Percentiles rank a stretch among this genome's conserved stretches.
Evolutionary conservation across 2,329 filamentous ascomycete genomes (phyloP).

Genomic region (Aspergillus niger): DNA sequence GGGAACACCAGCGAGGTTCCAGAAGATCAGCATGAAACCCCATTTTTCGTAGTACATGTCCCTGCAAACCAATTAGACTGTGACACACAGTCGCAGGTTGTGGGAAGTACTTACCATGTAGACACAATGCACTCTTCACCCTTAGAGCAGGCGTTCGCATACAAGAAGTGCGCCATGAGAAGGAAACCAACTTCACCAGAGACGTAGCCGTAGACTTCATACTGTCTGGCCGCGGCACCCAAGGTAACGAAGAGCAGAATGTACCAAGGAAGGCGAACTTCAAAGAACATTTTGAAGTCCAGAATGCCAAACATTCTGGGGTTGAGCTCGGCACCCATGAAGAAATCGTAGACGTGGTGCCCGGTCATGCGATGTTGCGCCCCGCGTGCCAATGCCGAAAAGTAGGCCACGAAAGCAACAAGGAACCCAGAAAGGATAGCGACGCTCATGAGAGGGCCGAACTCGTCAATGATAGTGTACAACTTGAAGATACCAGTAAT

Average conservation of each 20-base stretch:
- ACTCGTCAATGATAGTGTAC: conserved; percentile 92
- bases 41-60: conserved; percentile 98
- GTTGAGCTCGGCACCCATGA: conserved; percentile 87
- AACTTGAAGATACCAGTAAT: conserved; percentile 82
- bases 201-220: conserved; percentile 81
- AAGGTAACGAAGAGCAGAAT: conserved; percentile 79
- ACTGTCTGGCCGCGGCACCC: conserved; percentile 77
- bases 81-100: neutral
- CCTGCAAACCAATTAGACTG: conserved; percentile 46
- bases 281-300: conserved; percentile 95
- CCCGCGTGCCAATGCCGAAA: conserved; percentile 78
- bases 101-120: conserved; percentile 64
- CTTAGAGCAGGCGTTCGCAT: conserved; percentile 89
- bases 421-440: conserved; percentile 88
- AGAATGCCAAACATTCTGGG: conserved; percentile 80
- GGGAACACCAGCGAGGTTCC: conserved; percentile 90
- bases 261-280: conserved; percentile 90
- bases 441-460: conserved; percentile 88
- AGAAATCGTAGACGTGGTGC: conserved; percentile 79
- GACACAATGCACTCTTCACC: conserved; percentile 88
- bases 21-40: conserved; percentile 98
- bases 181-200: conserved; percentile 82
- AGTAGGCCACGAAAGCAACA: conserved; percentile 80
- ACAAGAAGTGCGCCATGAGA: conserved; percentile 86
- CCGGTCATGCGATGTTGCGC: conserved; percentile 91